Evolutionary conservation across 768 basidiomycete species (phyloP), one percentile per base, ranked within the genome.

Genomic region (Hemileccinum rubropunctum): DNA sequence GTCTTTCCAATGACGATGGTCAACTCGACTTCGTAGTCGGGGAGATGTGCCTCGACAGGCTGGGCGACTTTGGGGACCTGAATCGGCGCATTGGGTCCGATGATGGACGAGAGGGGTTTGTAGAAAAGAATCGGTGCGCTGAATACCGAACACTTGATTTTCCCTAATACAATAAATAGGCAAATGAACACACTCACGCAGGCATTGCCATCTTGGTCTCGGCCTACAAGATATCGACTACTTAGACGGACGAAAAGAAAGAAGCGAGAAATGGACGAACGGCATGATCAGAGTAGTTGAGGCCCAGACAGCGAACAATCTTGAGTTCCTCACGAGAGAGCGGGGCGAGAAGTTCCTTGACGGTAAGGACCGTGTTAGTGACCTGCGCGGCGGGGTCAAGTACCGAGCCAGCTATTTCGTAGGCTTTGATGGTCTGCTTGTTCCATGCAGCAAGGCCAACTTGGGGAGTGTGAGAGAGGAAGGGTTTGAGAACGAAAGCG

Each of bases 261-360:
- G 4, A 32, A 33, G 37, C 9, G 58, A 18, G 42, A 51, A 33
- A 35, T 21, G 32, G 17, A 66, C 78, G 52, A 58, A 79, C 89
- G 7, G 90, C 90, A 71, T 91, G 88, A 58, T 91, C 88, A n/a
- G 78, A 77, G 62, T 92, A 92, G 64, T 92, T 92, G 42, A 92
- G 69, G 0, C 89, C 89, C 12, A 92, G 69, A 67, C 88, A 90
- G 11, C 89, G 78, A 23, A 88, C 86, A 3, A 84, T 69, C 52
- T 80, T 81, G 54, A 90, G 74, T 60, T 88, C 75, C 52, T 84
- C 79, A 36, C 78, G 71, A 9, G 85, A 76, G 21, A 92, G 74
- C 11, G 89, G 89, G 3, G 81, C 71, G 15, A 92, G 76, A 33
- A 92, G 78, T 36, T 79, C 73, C 62, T 83, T 79, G 36, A 90